phyloP scores from a whole-genome alignment of 2,329 filamentous ascomycete genomes.

The Xylariales sp. region DNA sequence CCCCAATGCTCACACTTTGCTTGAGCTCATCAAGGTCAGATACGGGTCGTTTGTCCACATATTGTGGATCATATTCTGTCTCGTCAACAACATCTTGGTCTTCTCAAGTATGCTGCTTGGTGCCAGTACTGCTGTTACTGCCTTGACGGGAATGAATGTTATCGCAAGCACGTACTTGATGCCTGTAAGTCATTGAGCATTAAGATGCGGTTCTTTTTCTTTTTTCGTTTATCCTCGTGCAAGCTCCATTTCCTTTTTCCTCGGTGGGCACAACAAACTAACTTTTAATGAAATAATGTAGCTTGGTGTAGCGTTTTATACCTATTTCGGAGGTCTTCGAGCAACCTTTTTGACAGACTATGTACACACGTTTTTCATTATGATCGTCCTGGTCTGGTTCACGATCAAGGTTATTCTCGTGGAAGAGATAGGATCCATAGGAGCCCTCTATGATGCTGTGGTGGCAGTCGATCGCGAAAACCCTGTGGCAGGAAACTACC shows the following conservation, averaged over 20 bases:
- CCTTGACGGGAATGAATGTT: background rate
- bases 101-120: slow-evolving; percentile 2
- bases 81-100: slow-evolving; percentile 1
- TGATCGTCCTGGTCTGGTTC: slow-evolving; percentile 45
- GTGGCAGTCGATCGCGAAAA: slow-evolving; percentile 33
- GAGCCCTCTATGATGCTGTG: slow-evolving; percentile 41
- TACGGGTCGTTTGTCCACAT: background rate
- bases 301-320: no score
- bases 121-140: background rate
- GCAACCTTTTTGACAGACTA: slow-evolving; percentile 46
- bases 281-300: no score
- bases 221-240: no score
- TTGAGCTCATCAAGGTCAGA: background rate
- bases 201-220: no score
- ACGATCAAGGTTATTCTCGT: slow-evolving; percentile 38
- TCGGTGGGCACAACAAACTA: no score
- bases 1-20: background rate
- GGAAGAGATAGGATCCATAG: slow-evolving; percentile 34
- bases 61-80: slow-evolving; percentile 1
- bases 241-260: no score
- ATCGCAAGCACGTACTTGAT: background rate
- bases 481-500: slow-evolving; percentile 39
- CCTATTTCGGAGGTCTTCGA: slow-evolving; percentile 42
- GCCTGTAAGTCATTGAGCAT: no score
- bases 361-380: slow-evolving; percentile 40